Base-by-base conservation (phyloP, 1,284 basidiomycete genomes). In the Ustilago shanxiensis region DNA sequence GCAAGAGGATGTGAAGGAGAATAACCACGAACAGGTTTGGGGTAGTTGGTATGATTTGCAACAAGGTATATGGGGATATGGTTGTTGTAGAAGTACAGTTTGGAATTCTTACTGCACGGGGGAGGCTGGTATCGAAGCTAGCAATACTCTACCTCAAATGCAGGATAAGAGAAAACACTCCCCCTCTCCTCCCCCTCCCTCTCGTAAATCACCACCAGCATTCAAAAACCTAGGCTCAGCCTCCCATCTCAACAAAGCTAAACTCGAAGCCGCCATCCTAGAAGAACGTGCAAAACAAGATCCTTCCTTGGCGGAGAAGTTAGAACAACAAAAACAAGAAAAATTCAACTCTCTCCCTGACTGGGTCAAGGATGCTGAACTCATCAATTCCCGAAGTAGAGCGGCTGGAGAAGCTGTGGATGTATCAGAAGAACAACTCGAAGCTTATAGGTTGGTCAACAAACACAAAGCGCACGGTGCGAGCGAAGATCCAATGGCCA, bases 11-110 rank as follows among this genome's bases (percentile, higher is more conserved):
- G 94, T 95, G n/a, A 91, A 90, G 81, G 89, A 93, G 82, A 95
- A 95, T 87, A 99, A 99, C 85, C 97, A 99, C 84, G 94, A 92
- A 0, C 88, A 91, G 2, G 91, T 98, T 9, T 99, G 95, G 95
- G 97, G 97, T 29, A 98, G 96, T 35, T 99, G 92, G 91, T 98
- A 93, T 87, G 91, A 94, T 81, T 78, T 89, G 13, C 88, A 90
- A 8, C 88, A 89, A 1, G 90, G 91, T 11, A 86, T 88, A 66
- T 99, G 97, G 97, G 97, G 97, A 52, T 99, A 93, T 86, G 91
- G 90, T 31, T 99, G 97, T 87, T 99, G 97, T 85, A 95, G 97
- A 85, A 95, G 94, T 11, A 89, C 65, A 71, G 88, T 95, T 52
- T 92, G 94, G 82, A 89, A 93, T 53, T 95, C 95, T 10, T 99